Conservation (phyloP, 768 basidiomycete genomes). For the Xerocomus brunneocitrinus region DNA sequence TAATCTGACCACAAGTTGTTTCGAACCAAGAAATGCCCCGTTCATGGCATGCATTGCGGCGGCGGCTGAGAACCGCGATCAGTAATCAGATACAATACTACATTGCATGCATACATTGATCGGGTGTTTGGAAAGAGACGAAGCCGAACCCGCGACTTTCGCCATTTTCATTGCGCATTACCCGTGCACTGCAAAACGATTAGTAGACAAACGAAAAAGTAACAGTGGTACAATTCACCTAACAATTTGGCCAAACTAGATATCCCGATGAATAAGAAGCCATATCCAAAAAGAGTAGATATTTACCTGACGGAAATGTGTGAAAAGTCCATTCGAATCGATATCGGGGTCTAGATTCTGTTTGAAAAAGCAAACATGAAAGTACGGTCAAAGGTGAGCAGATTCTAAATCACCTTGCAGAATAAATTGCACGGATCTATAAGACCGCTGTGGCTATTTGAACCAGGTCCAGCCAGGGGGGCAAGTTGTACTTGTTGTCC, state of each 20-base stretch:
- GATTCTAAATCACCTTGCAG: conserved; percentile 57
- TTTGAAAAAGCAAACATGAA: conserved; percentile 4
- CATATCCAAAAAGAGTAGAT: background rate
- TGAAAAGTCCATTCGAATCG: conserved; percentile 79
- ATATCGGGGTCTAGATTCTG: conserved; percentile 85
- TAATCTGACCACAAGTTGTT: conserved; percentile 79
- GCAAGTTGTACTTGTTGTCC: conserved; percentile 88
- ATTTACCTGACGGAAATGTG: conserved; percentile 71
- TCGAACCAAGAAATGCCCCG: conserved; percentile 61
- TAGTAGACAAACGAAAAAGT: background rate
- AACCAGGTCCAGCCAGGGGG: conserved; percentile 69
- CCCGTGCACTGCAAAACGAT: conserved; percentile 62
- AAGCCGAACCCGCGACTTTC: conserved; percentile 89
- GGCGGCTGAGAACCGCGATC: conserved; percentile 43
- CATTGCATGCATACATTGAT: conserved; percentile 54
- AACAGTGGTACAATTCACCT: conserved; percentile 46
- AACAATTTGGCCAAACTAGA: conserved; percentile 83
- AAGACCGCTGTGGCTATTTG: conserved; percentile 77
- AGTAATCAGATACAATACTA: background rate
- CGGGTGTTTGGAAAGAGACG: conserved; percentile 79
- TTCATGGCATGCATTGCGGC: conserved; percentile 82
- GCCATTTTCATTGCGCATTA: conserved; percentile 83
- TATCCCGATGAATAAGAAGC: conserved; percentile 14
- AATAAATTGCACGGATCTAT: conserved; percentile 91
- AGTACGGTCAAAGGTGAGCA: background rate